phyloP scores from a whole-genome alignment of 116 monocot species.

The Zostera marina region DNA sequence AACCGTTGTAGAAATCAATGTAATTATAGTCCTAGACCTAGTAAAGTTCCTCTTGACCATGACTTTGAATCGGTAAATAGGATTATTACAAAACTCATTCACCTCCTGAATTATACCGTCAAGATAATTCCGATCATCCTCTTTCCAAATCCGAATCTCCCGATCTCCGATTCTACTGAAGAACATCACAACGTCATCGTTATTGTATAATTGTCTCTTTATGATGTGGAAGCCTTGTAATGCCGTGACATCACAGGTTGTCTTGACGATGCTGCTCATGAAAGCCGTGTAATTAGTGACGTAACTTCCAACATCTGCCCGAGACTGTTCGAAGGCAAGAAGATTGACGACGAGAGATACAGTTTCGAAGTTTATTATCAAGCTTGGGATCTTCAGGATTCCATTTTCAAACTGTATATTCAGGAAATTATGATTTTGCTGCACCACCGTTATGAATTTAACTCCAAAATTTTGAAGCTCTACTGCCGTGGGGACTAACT shows the following conservation, averaged over 20 bases:
- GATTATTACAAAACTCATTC: neutral
- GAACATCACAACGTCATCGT: constrained; percentile 5
- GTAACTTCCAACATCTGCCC: neutral
- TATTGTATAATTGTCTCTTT: constrained; percentile 4
- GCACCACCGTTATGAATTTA: neutral
- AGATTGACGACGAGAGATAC: constrained; percentile 9
- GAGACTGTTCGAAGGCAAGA: constrained; percentile 18
- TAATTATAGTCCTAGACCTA: no score
- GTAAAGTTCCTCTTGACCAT: no score
- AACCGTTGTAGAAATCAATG: no score
- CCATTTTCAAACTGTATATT: constrained; percentile 6
- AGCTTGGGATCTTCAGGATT: constrained; percentile 2
- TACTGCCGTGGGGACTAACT: neutral
- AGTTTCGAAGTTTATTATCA: neutral
- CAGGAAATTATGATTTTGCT: neutral
- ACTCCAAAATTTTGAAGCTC: neutral
- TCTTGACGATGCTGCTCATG: constrained; percentile 19
- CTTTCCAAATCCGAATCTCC: neutral
- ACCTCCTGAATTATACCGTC: constrained; percentile 7
- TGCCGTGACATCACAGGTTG: constrained; percentile 3
- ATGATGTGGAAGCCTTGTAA: constrained; percentile 8
- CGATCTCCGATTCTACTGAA: constrained; percentile 9
- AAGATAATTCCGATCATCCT: constrained; percentile 1
- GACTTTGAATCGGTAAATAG: no score
- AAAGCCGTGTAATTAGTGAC: constrained; percentile 5